Evolutionary conservation across 192 early-diverging fungal genomes (phyloP).

Genomic region (Backusella parvicylindrica): DNA sequence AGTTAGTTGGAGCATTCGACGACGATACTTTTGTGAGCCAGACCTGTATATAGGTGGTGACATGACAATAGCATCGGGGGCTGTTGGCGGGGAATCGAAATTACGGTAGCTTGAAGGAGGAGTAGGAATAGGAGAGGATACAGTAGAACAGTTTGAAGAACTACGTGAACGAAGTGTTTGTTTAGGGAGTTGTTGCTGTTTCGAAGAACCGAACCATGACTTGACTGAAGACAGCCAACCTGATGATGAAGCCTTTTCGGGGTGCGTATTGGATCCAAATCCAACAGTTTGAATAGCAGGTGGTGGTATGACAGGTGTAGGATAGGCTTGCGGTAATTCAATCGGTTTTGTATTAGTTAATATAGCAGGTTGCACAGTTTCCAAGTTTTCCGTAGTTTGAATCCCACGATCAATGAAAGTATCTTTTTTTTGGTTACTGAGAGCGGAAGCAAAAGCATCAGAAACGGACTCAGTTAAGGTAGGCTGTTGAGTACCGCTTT

Average conservation of each 20-base stretch:
- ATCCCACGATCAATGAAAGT: background rate
- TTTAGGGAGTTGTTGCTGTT: background rate
- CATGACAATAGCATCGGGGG: background rate
- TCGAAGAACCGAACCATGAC: constrained; percentile 25
- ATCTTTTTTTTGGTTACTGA: background rate
- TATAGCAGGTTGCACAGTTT: constrained; percentile 2
- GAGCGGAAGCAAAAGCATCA: background rate
- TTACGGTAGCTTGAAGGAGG: constrained; percentile 17
- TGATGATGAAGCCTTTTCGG: constrained; percentile 1
- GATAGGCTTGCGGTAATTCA: constrained; percentile 10
- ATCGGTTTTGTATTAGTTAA: background rate
- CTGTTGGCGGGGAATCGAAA: background rate
- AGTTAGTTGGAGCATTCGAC: constrained; percentile 17
- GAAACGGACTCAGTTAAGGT: background rate
- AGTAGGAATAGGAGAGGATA: background rate
- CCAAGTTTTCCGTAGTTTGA: background rate
- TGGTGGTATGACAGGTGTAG: constrained; percentile 13
- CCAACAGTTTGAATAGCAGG: constrained; percentile 3
- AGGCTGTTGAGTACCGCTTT: background rate
- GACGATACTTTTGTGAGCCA: constrained; percentile 19
- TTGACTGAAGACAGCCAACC: constrained; percentile 33
- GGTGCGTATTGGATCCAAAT: constrained; percentile 4
- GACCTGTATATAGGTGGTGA: constrained; percentile 26
- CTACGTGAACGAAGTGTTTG: background rate
- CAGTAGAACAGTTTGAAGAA: constrained; percentile 11